These are phyloP conservation scores for Sclerotinia spermophila DNA, from an alignment of 2,329 filamentous ascomycete species.

Conservation along the genomic window DNA sequence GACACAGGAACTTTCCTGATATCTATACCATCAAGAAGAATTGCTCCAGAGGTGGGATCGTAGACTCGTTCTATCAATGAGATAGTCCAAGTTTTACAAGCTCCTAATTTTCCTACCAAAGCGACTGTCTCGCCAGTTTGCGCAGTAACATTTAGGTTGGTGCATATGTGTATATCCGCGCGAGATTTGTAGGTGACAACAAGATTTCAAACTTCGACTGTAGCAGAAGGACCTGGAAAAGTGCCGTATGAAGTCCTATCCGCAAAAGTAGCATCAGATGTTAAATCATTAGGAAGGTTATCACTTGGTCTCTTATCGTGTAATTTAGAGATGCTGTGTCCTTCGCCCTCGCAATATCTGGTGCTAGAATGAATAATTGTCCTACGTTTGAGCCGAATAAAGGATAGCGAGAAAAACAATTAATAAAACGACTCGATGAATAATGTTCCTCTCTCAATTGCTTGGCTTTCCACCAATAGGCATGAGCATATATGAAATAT, in stretches of 20 bases:
- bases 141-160: slow-evolving; percentile 55
- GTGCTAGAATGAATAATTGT: slow-evolving; percentile 70
- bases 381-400: slow-evolving; percentile 68
- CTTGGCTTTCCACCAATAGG: slow-evolving; percentile 77
- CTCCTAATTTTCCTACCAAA: slow-evolving; percentile 62
- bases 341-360: slow-evolving; percentile 67
- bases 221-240: slow-evolving; percentile 20
- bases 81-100: slow-evolving; percentile 64
- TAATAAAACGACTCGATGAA: slow-evolving; percentile 66
- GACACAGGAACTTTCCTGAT: slow-evolving; percentile 44
- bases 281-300: slow-evolving; percentile 22
- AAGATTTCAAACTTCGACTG: slow-evolving; percentile 55
- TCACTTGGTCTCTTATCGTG: slow-evolving; percentile 43
- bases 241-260: no score
- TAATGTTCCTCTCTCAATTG: slow-evolving; percentile 62
- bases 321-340: slow-evolving; percentile 52
- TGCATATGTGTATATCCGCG: slow-evolving; percentile 54
- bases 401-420: slow-evolving; percentile 69
- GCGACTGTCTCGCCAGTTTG: slow-evolving; percentile 58
- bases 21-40: slow-evolving; percentile 40
- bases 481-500: slow-evolving; percentile 69
- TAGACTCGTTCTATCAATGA: slow-evolving; percentile 53
- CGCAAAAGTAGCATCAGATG: not conserved
- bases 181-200: slow-evolving; percentile 63
- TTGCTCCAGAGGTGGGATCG: slow-evolving; percentile 38